Evolutionary conservation across 768 basidiomycete genomes (phyloP).

Genomic region (Hirschioporus abietinus): DNA sequence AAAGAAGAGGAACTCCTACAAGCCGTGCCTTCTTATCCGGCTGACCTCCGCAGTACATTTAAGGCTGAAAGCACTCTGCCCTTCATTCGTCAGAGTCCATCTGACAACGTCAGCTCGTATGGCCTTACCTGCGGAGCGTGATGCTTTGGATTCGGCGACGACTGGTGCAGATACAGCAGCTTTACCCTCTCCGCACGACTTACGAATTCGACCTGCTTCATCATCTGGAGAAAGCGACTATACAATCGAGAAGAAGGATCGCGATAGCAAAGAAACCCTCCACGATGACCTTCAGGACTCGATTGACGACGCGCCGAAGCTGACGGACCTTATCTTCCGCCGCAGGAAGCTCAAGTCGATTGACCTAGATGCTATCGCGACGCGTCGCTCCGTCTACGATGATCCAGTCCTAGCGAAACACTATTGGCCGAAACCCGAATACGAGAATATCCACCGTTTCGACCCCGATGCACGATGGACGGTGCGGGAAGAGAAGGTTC

Average conservation of each 20-base stretch:
- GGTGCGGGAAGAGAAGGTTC: conserved; percentile 44
- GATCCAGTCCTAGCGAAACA: conserved; percentile 40
- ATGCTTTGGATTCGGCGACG: neutral
- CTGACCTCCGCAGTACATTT: neutral
- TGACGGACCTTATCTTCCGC: conserved; percentile 9
- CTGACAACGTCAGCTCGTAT: neutral
- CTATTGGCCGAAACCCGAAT: conserved; percentile 45
- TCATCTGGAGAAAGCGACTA: neutral
- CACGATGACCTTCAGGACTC: neutral
- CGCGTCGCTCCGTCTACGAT: conserved; percentile 49
- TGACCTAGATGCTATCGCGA: conserved; percentile 36
- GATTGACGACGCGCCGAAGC: conserved; percentile 1
- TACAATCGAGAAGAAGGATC: neutral
- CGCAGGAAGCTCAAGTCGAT: neutral
- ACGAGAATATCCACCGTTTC: conserved; percentile 54
- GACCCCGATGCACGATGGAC: conserved; percentile 58
- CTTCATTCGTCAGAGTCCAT: neutral
- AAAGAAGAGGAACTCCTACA: neutral
- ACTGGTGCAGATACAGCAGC: neutral
- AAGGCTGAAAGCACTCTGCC: neutral
- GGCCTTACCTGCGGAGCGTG: neutral
- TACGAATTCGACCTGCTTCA: neutral
- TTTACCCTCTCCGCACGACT: neutral
- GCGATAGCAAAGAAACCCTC: neutral
- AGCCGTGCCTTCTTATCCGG: neutral